Evolutionary conservation across 1,284 basidiomycete species (phyloP), one percentile per base, ranked within the genome.

Genomic region (Trichosporon faecale): DNA sequence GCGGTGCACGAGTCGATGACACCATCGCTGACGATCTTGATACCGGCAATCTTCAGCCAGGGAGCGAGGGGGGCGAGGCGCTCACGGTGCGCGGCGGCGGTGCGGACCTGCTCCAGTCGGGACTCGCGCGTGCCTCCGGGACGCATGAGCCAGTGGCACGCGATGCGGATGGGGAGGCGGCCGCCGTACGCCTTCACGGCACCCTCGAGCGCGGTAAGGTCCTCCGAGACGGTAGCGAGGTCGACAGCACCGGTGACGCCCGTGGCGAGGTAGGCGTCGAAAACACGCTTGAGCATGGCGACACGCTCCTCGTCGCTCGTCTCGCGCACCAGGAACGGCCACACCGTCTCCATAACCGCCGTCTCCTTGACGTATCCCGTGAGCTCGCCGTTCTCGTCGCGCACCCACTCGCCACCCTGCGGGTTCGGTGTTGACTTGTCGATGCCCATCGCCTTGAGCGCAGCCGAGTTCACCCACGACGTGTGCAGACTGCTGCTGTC

Each of bases 1-100:
- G 78, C 78, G 2, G 78, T 78, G 65, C 78, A 80, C 14, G 72
- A 66, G 67, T 78, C 78, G 27, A 80, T 73, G n/a, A 78, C 76
- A 27, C 78, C 78, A 66, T 80, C 78, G 1, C 70, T 70, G 44
- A 80, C 72, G 70, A 80, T 72, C 75, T 80, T 80, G 73, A 80
- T 77, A 16, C 78, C 78, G 14, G 70, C 73, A 12, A 80, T 65
- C 11, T 60, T 57, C 9, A 79, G 68, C 72, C 73, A 75, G 1
- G 73, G 73, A 2, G 66, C 70, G 31, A 66, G 44, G 16, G 55
- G 37, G 0, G 57, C 57, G 16, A 76, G 68, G 33, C 76, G 67
- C 21, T 72, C 65, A 29, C 74, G 72, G 65, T 78, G 76, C 18
- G 61, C 66, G 5, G 73, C 74, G 11, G 75, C 77, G 0, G 46